Base-by-base conservation (phyloP, 306 rosid species). In the Fragaria nilgerrensis region DNA sequence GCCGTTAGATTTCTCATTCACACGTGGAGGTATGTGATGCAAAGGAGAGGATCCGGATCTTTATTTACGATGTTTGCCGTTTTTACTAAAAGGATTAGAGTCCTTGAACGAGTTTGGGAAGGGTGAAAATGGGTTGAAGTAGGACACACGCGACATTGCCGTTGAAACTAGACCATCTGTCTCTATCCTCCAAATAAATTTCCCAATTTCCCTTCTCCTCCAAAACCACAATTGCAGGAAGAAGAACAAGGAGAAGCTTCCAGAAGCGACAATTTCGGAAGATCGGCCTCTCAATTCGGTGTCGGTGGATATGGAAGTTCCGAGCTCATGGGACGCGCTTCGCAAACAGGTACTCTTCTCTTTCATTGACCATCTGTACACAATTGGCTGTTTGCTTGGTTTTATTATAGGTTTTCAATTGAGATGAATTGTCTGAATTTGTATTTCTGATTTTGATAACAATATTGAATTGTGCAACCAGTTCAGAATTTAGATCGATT, bases 301-400 rank as follows among this genome's bases (percentile, higher is more conserved):
- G 44, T 69, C 61, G 74, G 66, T 63, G 62, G 32, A 22, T 22
- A 94, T 94, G 98, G 98, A 94, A 77, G 80, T 75, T 36, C 86
- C 88, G 15, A 94, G 80, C 89, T 92, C 98, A 48, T 94, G 98
- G 98, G 97, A 94, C 83, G 88, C 96, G 56, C 98, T 94, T 81
- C 98, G 98, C 79, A 92, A 90, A 72, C 96, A 92, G 97, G 98
- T 94, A 59, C 62, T 53, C 34, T 77, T 49, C 16, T 74, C 2
- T 22, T 1, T 20, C 9, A 23, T 22, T 5, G 3, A 44, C 37
- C 5, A 52, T 72, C 43, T 72, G 13, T n/a, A 12, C 71, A 25
- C 12, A 66, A 50, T 27, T 25, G 9, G 49, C 29, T 75, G 82
- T 12, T 81, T 64, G 70, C 29, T 23, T 15, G 36, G 2, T 29